A percentile compares a stretch with the other conserved stretches of the same genome.
Evolutionary conservation across 345 rosid species (phyloP).

Genomic region (Eucalyptus virginea): DNA sequence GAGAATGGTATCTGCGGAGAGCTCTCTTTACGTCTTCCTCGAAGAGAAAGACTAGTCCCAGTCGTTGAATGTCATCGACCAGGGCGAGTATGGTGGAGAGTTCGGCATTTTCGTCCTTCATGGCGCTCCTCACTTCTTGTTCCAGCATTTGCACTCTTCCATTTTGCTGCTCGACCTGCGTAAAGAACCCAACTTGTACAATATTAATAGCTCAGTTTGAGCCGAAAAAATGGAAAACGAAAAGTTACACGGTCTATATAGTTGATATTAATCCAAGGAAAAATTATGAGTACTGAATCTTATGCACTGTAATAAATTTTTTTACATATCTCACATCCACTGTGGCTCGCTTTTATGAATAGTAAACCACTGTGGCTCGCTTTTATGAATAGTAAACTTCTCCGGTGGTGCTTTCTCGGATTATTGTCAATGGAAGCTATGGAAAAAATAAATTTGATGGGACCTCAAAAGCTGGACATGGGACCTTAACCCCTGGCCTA

Average conservation of each 20-base stretch:
- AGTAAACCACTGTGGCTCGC: neutral
- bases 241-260: neutral
- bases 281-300: neutral
- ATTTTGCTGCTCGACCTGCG: neutral
- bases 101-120: neutral
- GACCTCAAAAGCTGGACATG: neutral
- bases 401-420: accelerated
- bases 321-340: neutral
- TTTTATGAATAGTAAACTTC: neutral
- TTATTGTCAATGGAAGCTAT: neutral
- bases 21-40: slow-evolving; percentile 8
- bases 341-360: neutral
- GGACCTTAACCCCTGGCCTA: neutral
- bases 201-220: neutral
- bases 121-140: slow-evolving; percentile 5
- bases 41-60: slow-evolving; percentile 19
- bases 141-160: slow-evolving; percentile 2
- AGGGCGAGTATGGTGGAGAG: slow-evolving; percentile 2
- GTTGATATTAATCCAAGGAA: neutral
- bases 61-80: slow-evolving; percentile 29
- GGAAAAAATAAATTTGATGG: neutral
- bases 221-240: neutral
- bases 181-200: neutral
- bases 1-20: neutral
- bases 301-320: neutral